Evolutionary conservation across 441 rosid species (phyloP), one percentile per base, ranked within the genome.

Genomic region (Breynia disticha): DNA sequence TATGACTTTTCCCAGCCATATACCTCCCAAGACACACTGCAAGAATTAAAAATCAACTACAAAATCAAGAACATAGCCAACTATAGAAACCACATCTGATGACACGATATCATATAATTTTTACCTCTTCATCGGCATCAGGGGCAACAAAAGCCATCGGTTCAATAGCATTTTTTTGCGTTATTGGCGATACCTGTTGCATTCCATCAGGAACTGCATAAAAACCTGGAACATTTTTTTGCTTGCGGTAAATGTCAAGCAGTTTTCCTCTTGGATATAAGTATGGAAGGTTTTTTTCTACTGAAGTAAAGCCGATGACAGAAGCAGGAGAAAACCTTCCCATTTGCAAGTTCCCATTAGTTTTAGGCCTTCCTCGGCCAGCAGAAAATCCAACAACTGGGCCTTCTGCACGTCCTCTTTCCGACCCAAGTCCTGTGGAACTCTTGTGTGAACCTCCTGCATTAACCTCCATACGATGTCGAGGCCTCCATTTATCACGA

Each of bases 401-500:
- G 51, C 76, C 83, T 60, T 83, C 94, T 17, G 51, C 54, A 39
- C 79, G 77, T 58, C 86, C 90, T 71, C 73, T 85, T 44, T 82
- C 93, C n/a, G 64, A 72, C 49, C 90, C 93, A 82, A 87, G 83
- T 44, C 94, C 96, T 46, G 94, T 87, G 19, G 63, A 56, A 11
- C 66, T 54, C 38, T 65, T 17, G 52, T 57, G 46, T 41, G 74
- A 42, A 24, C 72, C 55, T 21, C 62, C 63, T 12, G 68, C 43
- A 53, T 64, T 67, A 48, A 48, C 71, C 19, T 71, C 73, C 66
- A 67, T 56, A 41, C 76, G 55, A 50, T 70, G 91, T 41, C 95
- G 86, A 20, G 97, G 99, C 81, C 99, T 82, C 99, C 99, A 94
- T 70, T 86, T 94, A 61, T 90, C 97, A 59, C 88, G 91, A 68